Conservation (phyloP, 768 basidiomycete genomes). For the Daedaleopsis nitida region DNA sequence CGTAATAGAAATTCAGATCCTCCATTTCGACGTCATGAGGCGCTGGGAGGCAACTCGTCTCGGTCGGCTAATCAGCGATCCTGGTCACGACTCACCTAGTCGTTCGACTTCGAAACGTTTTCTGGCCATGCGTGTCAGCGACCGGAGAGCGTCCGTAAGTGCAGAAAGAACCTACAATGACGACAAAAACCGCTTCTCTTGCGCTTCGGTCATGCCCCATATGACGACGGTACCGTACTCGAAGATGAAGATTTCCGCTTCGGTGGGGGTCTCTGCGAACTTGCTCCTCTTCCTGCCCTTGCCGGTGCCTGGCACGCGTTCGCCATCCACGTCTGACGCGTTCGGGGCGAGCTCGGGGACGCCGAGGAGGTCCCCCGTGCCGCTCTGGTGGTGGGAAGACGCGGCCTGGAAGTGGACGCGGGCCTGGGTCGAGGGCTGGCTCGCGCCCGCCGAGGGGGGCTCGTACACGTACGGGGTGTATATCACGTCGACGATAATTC, state of each 20-base stretch:
- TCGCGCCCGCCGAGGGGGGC: constrained; percentile 30
- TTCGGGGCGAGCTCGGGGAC: constrained; percentile 63
- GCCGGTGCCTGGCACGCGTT: background rate
- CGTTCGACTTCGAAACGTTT: constrained; percentile 94
- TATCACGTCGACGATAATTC: constrained; percentile 88
- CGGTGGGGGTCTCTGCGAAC: constrained; percentile 64
- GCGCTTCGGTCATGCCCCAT: constrained; percentile 95
- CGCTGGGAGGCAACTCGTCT: constrained; percentile 43
- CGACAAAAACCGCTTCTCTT: constrained; percentile 87
- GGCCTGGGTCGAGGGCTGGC: constrained; percentile 19
- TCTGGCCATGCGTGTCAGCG: constrained; percentile 41
- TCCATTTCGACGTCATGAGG: constrained; percentile 94
- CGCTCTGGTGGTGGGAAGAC: constrained; percentile 19
- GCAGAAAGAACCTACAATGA: constrained; percentile 67
- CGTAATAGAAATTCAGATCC: constrained; percentile 95
- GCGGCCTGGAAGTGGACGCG: constrained; percentile 20
- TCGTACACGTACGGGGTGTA: constrained; percentile 92
- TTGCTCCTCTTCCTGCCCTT: constrained; percentile 60
- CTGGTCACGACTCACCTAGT: constrained; percentile 52
- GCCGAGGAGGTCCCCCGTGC: constrained; percentile 78
- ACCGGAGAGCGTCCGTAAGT: background rate
- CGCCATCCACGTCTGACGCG: constrained; percentile 18
- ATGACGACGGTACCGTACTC: constrained; percentile 94
- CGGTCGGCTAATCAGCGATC: background rate
- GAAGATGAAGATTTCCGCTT: constrained; percentile 92